Conservation (phyloP, 352 stramenopile genomes). For the Phytopythium helicoides region DNA sequence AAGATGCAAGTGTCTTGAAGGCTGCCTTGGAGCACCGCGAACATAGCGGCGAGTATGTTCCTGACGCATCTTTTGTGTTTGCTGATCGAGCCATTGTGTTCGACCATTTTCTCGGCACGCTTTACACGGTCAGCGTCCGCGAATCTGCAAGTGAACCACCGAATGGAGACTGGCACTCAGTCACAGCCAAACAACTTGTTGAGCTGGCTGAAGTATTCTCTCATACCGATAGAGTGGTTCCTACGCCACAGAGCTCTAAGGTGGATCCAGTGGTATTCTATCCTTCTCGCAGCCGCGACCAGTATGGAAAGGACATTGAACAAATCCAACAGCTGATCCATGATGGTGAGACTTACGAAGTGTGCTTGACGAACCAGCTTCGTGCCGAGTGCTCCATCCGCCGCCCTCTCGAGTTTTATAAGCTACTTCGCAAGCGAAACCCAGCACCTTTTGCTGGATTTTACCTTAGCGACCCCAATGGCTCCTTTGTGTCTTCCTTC, state of each 20-base stretch:
- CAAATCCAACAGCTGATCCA: constrained; percentile 90
- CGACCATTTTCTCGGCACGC: constrained; percentile 69
- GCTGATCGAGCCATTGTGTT: constrained; percentile 87
- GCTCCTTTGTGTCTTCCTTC: constrained; percentile 17
- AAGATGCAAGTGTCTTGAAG: constrained; percentile 17
- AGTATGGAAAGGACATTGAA: constrained; percentile 88
- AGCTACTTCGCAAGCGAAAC: constrained; percentile 89
- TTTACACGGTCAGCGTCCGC: constrained; percentile 81
- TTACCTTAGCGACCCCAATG: constrained; percentile 69
- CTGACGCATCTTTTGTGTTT: constrained; percentile 91
- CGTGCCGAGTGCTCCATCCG: constrained; percentile 37
- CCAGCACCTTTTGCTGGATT: constrained; percentile 94
- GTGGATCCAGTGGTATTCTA: constrained; percentile 46
- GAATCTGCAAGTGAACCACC: constrained; percentile 1
- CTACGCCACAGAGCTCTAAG: neutral
- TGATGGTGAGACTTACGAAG: constrained; percentile 94
- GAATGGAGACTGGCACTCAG: constrained; percentile 20
- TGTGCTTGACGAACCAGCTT: constrained; percentile 96
- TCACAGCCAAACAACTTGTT: constrained; percentile 14
- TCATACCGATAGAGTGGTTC: neutral
- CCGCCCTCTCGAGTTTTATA: constrained; percentile 85
- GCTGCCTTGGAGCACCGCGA: constrained; percentile 24
- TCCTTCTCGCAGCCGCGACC: constrained; percentile 53
- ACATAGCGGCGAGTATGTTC: constrained; percentile 39
- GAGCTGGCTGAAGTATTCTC: constrained; percentile 14